Conservation (phyloP, 2,329 filamentous ascomycete species). For the Cercospora canescens region DNA sequence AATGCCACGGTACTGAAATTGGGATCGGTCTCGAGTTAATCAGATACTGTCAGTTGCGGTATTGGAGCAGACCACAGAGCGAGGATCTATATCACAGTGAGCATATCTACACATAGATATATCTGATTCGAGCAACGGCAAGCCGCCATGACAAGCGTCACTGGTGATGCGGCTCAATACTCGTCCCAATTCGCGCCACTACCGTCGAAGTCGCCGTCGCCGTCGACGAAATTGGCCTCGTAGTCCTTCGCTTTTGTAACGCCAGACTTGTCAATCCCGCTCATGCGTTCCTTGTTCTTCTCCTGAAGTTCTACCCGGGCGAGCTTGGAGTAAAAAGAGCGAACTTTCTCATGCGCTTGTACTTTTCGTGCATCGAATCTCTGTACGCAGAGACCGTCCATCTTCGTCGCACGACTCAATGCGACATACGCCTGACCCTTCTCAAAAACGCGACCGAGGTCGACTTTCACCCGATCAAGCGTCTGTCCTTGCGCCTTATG, state of each 20-base stretch:
- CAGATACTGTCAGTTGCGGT: background rate
- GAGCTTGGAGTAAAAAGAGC: constrained; percentile 80
- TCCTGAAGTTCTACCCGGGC: constrained; percentile 63
- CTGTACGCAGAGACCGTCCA: constrained; percentile 82
- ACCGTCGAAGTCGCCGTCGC: constrained; percentile 28
- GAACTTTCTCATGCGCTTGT: constrained; percentile 87
- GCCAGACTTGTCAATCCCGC: constrained; percentile 29
- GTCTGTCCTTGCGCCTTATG: constrained; percentile 98
- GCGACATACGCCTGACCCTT: constrained; percentile 98
- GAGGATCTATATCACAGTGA: background rate
- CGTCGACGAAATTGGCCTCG: constrained; percentile 33
- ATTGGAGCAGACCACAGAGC: background rate
- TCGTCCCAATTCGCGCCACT: constrained; percentile 20
- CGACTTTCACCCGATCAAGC: constrained; percentile 88
- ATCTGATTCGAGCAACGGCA: background rate
- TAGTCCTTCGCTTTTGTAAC: constrained; percentile 33
- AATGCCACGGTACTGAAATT: background rate
- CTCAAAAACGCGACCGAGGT: constrained; percentile 89
- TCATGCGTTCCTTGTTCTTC: constrained; percentile 37
- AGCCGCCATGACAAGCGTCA: background rate
- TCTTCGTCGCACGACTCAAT: constrained; percentile 85
- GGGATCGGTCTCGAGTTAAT: background rate
- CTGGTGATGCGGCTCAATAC: background rate
- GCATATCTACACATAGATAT: background rate
- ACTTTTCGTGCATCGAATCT: constrained; percentile 89